These are phyloP conservation scores for Verticillium albo-atrum DNA, from an alignment of 2,329 filamentous ascomycete species.

Conservation along the genomic window DNA sequence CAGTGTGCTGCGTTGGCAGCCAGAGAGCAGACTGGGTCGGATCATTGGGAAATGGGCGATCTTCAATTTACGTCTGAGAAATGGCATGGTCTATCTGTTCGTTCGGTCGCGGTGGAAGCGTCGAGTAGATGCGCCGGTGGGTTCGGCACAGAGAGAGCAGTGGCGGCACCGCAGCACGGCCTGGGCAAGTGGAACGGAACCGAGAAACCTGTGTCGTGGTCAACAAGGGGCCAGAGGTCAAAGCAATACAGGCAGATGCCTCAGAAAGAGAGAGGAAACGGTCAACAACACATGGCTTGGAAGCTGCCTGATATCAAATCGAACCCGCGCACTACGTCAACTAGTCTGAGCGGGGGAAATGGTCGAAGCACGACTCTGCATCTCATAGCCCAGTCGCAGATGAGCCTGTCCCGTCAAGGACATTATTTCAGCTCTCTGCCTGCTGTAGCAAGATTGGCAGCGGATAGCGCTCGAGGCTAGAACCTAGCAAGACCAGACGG, in stretches of 20 bases:
- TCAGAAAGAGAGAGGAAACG: constrained; percentile 9
- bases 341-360: constrained; percentile 13
- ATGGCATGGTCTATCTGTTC: background rate
- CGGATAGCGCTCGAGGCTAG: constrained; percentile 58
- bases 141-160: background rate
- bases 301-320: constrained; percentile 12
- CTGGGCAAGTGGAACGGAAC: background rate
- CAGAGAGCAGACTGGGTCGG: background rate
- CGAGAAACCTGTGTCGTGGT: background rate
- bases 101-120: background rate
- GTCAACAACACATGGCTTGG: constrained; percentile 7
- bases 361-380: constrained; percentile 21
- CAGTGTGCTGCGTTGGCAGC: background rate
- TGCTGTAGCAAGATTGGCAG: constrained; percentile 52
- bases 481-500: constrained; percentile 67
- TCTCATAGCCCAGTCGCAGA: constrained; percentile 42
- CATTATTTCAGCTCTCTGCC: constrained; percentile 31
- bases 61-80: background rate
- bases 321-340: constrained; percentile 8
- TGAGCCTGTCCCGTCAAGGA: constrained; percentile 35
- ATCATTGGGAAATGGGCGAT: background rate
- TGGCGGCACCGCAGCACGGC: background rate
- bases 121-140: too few relatives aligned
- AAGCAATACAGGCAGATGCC: background rate
- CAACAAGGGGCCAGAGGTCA: background rate